Evolutionary conservation across 805 yeast genomes (phyloP), one percentile per base, ranked within the genome.

Genomic region (Schwanniomyces vanrijiae): DNA sequence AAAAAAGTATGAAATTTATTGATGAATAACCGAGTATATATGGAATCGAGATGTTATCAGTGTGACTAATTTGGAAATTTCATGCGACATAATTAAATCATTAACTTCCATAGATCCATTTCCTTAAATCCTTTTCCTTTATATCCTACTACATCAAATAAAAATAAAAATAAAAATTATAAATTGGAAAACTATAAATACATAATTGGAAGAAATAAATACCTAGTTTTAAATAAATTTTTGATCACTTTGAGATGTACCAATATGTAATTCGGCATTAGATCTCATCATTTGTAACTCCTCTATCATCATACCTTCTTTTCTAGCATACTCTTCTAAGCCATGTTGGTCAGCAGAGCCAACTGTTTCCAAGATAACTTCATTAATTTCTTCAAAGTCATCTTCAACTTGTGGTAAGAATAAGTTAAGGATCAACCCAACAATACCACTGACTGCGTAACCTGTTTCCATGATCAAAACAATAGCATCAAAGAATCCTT

Each of bases 401-500:
- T 79, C 83, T 21, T 55, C 52, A 33, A 82, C 81, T 55, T 81
- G 84, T 16, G 88, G 88, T 46, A 86, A 65, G n/a, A 81, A 35
- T 50, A 83, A 65, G 66, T 86, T 85, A 46, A 84, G 68, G 35
- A 85, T 63, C 9, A 85, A 75, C 1, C 83, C 88, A 31, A 83
- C 60, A 50, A 86, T 69, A 11, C 90, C 92, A 37, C 86, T 77
- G 24, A 86, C 69, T 18, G 91, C 88, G 59, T 82, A 85, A 13
- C 89, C 85, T 4, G 89, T 82, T 60, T 84, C 87, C 81, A 84
- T 78, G 41, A 86, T 83, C 47, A 86, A 75, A 20, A 77, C 73
- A 47, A 86, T 81, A 40, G 91, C 91, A 58, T 84, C 80, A 43
- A 81, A 68, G 64, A 86, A 82, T 0, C 92, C 91, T 40, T 58